These are phyloP conservation scores for Pseudocercospora vitis DNA, from an alignment of 2,329 filamentous ascomycete genomes.

Conservation along the genomic window DNA sequence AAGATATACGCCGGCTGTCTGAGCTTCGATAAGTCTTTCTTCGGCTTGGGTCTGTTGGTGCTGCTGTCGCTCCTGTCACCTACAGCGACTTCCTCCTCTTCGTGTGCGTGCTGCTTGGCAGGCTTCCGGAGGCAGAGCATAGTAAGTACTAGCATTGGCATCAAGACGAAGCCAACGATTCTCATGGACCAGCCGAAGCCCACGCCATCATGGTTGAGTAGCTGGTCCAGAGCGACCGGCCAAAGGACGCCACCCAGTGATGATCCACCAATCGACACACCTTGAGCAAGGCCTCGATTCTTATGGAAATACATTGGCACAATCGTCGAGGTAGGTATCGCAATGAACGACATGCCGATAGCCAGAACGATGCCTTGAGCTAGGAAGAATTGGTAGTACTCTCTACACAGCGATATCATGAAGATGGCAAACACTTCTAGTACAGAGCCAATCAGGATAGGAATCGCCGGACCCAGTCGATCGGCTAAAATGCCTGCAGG, in stretches of 20 bases:
- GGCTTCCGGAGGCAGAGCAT: constrained; percentile 11
- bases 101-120: not conserved
- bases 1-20: constrained; percentile 30
- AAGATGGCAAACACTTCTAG: constrained; percentile 49
- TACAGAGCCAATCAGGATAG: constrained; percentile 28
- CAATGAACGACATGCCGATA: constrained; percentile 43
- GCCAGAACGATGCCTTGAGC: constrained; percentile 52
- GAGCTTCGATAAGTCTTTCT: constrained; percentile 24
- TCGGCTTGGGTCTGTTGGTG: constrained; percentile 11
- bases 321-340: constrained; percentile 49
- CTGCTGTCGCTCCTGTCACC: not conserved
- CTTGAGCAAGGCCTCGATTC: constrained; percentile 50
- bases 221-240: constrained; percentile 49
- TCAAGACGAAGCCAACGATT: constrained; percentile 53
- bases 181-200: constrained; percentile 57
- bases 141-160: constrained; percentile 39
- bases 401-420: constrained; percentile 46
- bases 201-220: constrained; percentile 49
- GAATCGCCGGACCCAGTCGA: constrained; percentile 28
- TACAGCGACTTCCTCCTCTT: not conserved
- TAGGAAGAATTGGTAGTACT: constrained; percentile 57
- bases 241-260: constrained; percentile 19
- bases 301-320: constrained; percentile 50
- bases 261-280: constrained; percentile 15
- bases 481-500: constrained; percentile 35